Evolutionary conservation across 1,139 yeast species (phyloP).

Genomic region (Pneumocystis jirovecii): DNA sequence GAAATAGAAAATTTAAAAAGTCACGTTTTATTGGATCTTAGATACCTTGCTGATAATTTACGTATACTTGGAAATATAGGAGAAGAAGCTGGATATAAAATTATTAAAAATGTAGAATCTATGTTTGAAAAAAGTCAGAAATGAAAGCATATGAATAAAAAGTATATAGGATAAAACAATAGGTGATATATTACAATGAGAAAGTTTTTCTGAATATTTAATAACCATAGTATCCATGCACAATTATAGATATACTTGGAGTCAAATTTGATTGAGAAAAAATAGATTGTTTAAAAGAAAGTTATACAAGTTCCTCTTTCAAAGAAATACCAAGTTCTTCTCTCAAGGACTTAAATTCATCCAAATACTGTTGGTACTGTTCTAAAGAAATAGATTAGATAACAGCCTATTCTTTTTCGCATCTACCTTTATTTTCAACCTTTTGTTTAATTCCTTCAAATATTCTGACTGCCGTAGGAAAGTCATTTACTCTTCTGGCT

Average conservation of each 20-base stretch:
- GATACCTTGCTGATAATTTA: neutral
- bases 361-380: slow-evolving; percentile 75
- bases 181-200: neutral
- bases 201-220: neutral
- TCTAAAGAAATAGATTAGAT: slow-evolving; percentile 49
- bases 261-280: neutral
- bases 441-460: slow-evolving; percentile 43
- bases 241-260: neutral
- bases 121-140: neutral
- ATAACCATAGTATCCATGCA: neutral
- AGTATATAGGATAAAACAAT: neutral
- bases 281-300: neutral
- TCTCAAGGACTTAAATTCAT: slow-evolving; percentile 83
- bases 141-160: neutral
- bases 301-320: slow-evolving; percentile 9
- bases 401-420: slow-evolving; percentile 88
- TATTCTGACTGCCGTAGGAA: slow-evolving; percentile 96
- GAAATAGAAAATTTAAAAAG: neutral
- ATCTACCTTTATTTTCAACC: slow-evolving; percentile 19
- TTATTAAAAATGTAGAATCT: neutral
- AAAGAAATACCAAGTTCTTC: slow-evolving; percentile 54
- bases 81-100: neutral
- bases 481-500: slow-evolving; percentile 96
- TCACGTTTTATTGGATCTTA: neutral
- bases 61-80: neutral